phyloP scores from a whole-genome alignment of 2,329 filamentous ascomycete genomes.

The Scleromitrula shiraiana region DNA sequence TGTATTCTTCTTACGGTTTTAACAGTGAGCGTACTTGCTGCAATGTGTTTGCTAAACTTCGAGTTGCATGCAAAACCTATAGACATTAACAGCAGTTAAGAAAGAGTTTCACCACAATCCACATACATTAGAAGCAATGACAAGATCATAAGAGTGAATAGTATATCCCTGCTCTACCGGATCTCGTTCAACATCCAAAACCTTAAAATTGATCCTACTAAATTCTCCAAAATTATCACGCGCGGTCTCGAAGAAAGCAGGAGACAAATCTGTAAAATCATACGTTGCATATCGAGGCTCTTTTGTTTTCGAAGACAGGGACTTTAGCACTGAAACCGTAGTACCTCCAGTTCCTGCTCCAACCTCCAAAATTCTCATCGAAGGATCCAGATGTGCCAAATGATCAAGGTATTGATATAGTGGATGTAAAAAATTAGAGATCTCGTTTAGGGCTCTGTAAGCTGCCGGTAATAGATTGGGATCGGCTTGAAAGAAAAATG shows the following conservation, averaged over 20 bases:
- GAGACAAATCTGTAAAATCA: constrained; percentile 24
- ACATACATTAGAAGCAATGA: constrained; percentile 23
- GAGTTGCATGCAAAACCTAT: constrained; percentile 4
- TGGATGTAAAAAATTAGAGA: background rate
- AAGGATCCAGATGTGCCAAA: constrained; percentile 14
- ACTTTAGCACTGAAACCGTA: constrained; percentile 10
- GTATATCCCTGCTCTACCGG: constrained; percentile 30
- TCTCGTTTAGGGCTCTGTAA: background rate
- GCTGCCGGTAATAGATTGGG: background rate
- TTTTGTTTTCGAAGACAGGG: background rate
- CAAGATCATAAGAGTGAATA: constrained; percentile 23
- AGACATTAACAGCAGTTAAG: background rate
- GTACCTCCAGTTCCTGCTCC: constrained; percentile 18
- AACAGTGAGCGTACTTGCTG: background rate
- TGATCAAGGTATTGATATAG: background rate
- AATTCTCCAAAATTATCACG: constrained; percentile 23
- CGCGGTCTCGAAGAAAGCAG: constrained; percentile 30
- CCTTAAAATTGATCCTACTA: constrained; percentile 8
- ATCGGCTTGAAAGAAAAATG: background rate
- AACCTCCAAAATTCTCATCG: constrained; percentile 21
- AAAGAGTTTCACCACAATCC: background rate
- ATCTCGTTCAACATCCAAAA: constrained; percentile 30
- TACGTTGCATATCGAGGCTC: constrained; percentile 20
- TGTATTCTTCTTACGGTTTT: constrained; percentile 3
- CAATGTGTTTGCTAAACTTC: background rate